Base-by-base conservation (phyloP, 225 moss, liverwort and hornwort species). In the Pleurozium schreberi region DNA sequence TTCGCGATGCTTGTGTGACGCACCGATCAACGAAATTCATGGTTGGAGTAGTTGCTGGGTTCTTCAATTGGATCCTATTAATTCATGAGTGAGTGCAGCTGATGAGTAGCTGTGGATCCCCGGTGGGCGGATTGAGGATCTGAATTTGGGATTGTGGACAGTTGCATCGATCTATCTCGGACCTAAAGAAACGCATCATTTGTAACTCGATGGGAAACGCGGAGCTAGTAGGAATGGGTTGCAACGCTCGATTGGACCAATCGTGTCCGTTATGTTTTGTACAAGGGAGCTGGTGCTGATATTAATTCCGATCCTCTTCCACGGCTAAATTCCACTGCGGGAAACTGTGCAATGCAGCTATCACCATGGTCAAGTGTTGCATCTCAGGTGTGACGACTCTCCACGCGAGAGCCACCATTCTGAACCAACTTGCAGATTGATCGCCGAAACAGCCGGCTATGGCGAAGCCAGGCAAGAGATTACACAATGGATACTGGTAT, bases 381-480 rank as follows among this genome's bases (percentile, higher is more conserved):
- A 58, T 18, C 27, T 47, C 74, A 31, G 17, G 11, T 55, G 40
- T 58, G 58, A 50, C 31, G 58, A 50, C 31, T 45, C 33, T 53
- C 53, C 67, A 19, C 15, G 69, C 55, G 53, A 66, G 33, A 42
- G 12, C 2, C 66, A 53, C 57, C 66, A 64, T 53, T 42, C 55
- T 55, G 87, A 71, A 60, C 47, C 49, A 58, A 34, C 57, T 43
- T 31, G 59, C 22, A 30, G 68, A 61, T 71, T 57, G 81, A 61
- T 88, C 31, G 38, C 40, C 33, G 38, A 34, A 57, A 17, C 18
- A 40, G 23, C 21, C n/a, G 85, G 90, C 82, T 87, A 92, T 92
- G 92, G 92, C 86, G 93, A 91, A 89, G 71, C 43, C 77, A 50
- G 69, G 82, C 50, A 91, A 86, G 75, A 88, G 58, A 75, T 47